A percentile compares a stretch with the other conserved stretches of the same genome.
Conservation (phyloP, 2,329 filamentous ascomycete genomes). For the Colletotrichum brevisporum region DNA sequence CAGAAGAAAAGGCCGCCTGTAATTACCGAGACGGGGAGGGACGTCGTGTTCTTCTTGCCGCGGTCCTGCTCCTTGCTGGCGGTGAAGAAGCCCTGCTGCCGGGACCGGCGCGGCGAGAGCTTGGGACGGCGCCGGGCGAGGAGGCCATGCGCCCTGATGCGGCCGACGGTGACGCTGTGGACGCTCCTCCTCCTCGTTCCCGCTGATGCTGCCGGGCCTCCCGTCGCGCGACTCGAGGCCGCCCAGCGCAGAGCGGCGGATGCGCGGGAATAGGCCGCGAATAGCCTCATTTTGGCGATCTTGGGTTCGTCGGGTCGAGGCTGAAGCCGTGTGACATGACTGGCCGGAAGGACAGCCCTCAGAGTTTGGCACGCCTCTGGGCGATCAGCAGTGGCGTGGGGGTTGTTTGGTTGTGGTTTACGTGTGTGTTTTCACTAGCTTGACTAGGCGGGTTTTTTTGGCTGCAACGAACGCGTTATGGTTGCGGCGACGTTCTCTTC, state of each 20-base stretch:
- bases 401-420: background rate
- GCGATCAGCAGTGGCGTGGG: constrained; percentile 29
- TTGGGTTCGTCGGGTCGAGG: constrained; percentile 10
- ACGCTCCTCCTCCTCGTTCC: constrained; percentile 16
- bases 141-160: constrained; percentile 35
- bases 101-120: constrained; percentile 33
- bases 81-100: constrained; percentile 41
- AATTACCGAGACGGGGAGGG: constrained; percentile 51
- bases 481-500: constrained; percentile 18
- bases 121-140: constrained; percentile 25
- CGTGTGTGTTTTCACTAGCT: background rate
- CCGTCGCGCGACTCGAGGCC: background rate
- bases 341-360: constrained; percentile 9
- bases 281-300: constrained; percentile 35
- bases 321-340: constrained; percentile 33
- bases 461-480: constrained; percentile 15
- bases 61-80: constrained; percentile 42
- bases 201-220: background rate
- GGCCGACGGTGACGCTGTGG: constrained; percentile 33
- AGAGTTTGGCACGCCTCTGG: constrained; percentile 2
- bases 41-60: constrained; percentile 38
- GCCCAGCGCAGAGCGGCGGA: constrained; percentile 14
- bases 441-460: too few species aligned
- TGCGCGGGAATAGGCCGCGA: constrained; percentile 17
- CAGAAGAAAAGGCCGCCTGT: constrained; percentile 57